Percentiles rank a stretch among this genome's conserved stretches.
Conservation (phyloP, 192 early-diverging fungal species). For the Linnemannia hyalina region DNA sequence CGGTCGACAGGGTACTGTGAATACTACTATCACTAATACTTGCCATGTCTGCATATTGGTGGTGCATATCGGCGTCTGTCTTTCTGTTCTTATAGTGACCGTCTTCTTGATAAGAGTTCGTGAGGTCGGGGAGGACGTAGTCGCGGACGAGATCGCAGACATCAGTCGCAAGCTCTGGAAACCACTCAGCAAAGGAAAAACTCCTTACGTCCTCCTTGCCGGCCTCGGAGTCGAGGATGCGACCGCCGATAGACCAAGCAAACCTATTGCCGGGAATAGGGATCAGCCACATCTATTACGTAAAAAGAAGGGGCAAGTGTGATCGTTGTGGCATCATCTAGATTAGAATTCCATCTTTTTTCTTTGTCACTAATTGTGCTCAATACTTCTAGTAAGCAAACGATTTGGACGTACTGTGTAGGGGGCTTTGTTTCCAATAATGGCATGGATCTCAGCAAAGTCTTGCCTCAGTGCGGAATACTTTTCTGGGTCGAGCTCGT, state of each 20-base stretch:
- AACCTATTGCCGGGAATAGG: slow-evolving; percentile 48
- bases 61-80: neutral
- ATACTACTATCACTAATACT: slow-evolving; percentile 6
- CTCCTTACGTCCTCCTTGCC: slow-evolving; percentile 47
- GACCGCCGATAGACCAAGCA: slow-evolving; percentile 51
- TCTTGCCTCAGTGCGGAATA: slow-evolving; percentile 26
- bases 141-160: slow-evolving; percentile 50
- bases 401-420: slow-evolving; percentile 33
- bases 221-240: slow-evolving; percentile 27
- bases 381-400: neutral
- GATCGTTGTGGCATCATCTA: neutral
- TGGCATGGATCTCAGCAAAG: slow-evolving; percentile 21
- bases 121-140: slow-evolving; percentile 33
- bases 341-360: neutral
- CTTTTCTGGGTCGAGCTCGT: slow-evolving; percentile 31
- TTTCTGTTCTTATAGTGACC: slow-evolving; percentile 11
- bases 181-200: slow-evolving; percentile 53
- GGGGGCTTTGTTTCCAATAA: slow-evolving; percentile 43
- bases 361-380: neutral
- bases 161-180: slow-evolving; percentile 38
- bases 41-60: neutral
- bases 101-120: neutral
- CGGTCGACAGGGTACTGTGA: slow-evolving; percentile 6
- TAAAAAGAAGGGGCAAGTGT: neutral
- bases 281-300: slow-evolving; percentile 42